Evolutionary conservation across 2,329 filamentous ascomycete genomes (phyloP).

Genomic region (Hypoxylon sp.): DNA sequence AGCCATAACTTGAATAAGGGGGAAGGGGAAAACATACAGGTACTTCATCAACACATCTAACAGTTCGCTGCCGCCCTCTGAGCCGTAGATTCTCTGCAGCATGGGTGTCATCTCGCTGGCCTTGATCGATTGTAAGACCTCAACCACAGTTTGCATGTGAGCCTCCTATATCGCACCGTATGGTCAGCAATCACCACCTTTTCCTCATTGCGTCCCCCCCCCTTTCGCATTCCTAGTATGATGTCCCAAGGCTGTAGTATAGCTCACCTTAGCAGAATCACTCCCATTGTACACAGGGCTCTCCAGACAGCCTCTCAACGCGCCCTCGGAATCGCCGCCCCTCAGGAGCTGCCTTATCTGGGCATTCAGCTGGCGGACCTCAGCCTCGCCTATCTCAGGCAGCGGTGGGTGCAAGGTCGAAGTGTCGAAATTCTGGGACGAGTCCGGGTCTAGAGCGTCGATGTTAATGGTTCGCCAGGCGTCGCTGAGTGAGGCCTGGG

Average conservation of each 20-base stretch:
- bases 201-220: conserved; percentile 31
- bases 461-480: conserved; percentile 93
- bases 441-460: conserved; percentile 91
- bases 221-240: conserved; percentile 29
- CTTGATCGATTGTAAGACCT: conserved; percentile 96
- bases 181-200: conserved; percentile 41
- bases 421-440: conserved; percentile 90
- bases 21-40: conserved; percentile 72
- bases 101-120: conserved; percentile 95
- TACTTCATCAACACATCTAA: conserved; percentile 98
- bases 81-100: conserved; percentile 83
- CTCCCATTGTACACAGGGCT: conserved; percentile 81
- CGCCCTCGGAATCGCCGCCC: conserved; percentile 89
- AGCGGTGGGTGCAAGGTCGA: conserved; percentile 84
- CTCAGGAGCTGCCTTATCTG: conserved; percentile 91
- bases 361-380: conserved; percentile 81
- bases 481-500: conserved; percentile 71
- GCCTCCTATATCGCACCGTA: conserved; percentile 72
- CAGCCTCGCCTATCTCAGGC: conserved; percentile 80
- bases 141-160: conserved; percentile 88
- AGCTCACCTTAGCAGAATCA: conserved; percentile 70
- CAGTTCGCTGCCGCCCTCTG: conserved; percentile 84
- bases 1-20: neutral
- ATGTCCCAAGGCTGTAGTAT: conserved; percentile 26
- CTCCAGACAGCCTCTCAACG: conserved; percentile 86